Evolutionary conservation across 2,329 filamentous ascomycete species (phyloP), one percentile per base, ranked within the genome.

Genomic region (Penicillium sp.): DNA sequence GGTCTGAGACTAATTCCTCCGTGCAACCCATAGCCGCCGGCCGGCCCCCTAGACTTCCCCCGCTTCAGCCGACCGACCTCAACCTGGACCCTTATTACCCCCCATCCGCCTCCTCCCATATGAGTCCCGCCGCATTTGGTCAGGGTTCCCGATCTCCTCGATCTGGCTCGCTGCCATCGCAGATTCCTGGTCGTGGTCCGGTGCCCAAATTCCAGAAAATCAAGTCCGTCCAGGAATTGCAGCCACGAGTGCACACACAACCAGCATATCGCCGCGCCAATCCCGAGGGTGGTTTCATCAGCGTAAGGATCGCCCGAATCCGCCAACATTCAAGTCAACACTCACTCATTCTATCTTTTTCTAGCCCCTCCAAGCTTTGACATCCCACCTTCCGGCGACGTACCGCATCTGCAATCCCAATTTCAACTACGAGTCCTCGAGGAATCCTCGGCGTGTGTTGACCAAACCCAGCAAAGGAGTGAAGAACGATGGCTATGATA

Each of bases 401-500:
- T 99, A 99, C 78, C 89, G 94, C 66, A 97, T 99, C 73, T 99
- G 94, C 80, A 99, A 99, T 72, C 92, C 92, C 3, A 87, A 85
- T 67, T 99, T 99, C 82, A 97, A 99, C 79, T 99, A 99, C 77
- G 94, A 99, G 73, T 97, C 94, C 14, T 97, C 94, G 50, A 86
- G 94, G 62, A 99, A 99, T 70, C 94, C 94, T 34, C 89, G 94
- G 58, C 86, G 94, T 73, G 94, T 99, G 46, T 82, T 99, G 63
- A 99, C 94, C 14, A 99, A 99, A 75, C 94, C 94, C 7, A 97
- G 94, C 83, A 99, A 99, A 77, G 94, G 94, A 13, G 86, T 90
- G 59, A 99, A 99, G 82, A 99, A 99, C 69, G 94, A 99, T 77
- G 94, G 94, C 3, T 99, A 94, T 69, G 94, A 99, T 71, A 99